A percentile compares a stretch with the other conserved stretches of the same genome.
phyloP scores from a whole-genome alignment of 768 basidiomycete species.

The Lactarius hatsudake region DNA sequence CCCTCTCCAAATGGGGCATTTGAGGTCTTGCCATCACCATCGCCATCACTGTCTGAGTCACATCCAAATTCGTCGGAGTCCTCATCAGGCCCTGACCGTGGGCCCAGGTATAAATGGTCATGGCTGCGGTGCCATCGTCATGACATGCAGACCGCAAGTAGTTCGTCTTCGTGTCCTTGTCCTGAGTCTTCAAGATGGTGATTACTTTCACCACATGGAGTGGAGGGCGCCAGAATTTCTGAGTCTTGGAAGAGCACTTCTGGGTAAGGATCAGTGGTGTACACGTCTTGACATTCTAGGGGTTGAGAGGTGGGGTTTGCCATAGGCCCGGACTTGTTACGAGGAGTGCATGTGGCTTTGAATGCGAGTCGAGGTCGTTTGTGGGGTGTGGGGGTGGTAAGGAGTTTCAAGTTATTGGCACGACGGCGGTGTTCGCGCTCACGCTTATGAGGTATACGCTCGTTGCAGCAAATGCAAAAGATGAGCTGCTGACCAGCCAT shows the following conservation, averaged over 20 bases:
- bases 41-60: too few relatives aligned
- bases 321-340: not conserved
- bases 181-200: not conserved
- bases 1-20: not conserved
- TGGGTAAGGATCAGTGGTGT: not conserved
- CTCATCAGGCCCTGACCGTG: not conserved
- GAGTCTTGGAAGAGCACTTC: not conserved
- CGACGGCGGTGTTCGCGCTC: not conserved
- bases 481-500: not conserved
- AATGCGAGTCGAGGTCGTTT: not conserved
- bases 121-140: not conserved
- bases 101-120: not conserved
- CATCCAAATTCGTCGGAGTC: not conserved
- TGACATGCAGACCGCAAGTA: not conserved
- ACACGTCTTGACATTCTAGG: not conserved
- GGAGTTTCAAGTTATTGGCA: not conserved
- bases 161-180: not conserved
- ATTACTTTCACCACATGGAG: not conserved
- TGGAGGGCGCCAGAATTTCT: not conserved
- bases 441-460: not conserved
- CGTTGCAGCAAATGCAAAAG: not conserved
- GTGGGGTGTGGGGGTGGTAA: not conserved
- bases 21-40: not conserved
- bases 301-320: not conserved
- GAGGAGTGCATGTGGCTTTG: not conserved